Evolutionary conservation across 1,139 yeast genomes (phyloP).

Genomic region (Zygotorulaspora mrakii): DNA sequence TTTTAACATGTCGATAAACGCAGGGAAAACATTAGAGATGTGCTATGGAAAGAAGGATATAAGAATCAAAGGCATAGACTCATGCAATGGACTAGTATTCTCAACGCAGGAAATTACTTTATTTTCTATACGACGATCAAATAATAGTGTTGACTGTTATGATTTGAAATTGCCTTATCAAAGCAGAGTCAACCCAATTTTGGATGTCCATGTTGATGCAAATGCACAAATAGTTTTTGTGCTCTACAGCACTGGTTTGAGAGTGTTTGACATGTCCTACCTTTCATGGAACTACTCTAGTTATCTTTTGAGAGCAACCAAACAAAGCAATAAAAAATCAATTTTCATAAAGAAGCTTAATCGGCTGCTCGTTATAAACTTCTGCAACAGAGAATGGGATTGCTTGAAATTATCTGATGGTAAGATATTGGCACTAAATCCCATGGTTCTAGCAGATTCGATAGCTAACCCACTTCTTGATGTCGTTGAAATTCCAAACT

Average conservation of each 20-base stretch:
- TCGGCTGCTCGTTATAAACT: slow-evolving; percentile 27
- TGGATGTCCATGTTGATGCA: slow-evolving; percentile 17
- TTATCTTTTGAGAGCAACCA: slow-evolving; percentile 27
- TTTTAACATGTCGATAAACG: slow-evolving; percentile 3
- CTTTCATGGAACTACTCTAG: slow-evolving; percentile 25
- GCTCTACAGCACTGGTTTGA: slow-evolving; percentile 25
- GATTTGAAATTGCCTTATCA: slow-evolving; percentile 21
- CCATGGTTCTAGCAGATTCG: slow-evolving; percentile 13
- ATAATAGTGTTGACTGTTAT: slow-evolving; percentile 6
- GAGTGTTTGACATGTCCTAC: slow-evolving; percentile 21
- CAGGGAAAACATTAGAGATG: slow-evolving; percentile 3
- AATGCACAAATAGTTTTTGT: slow-evolving; percentile 15
- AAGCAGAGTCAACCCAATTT: slow-evolving; percentile 20
- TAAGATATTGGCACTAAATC: slow-evolving; percentile 22
- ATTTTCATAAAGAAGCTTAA: slow-evolving; percentile 25
- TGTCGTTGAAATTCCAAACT: slow-evolving; percentile 15
- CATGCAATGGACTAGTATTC: slow-evolving; percentile 11
- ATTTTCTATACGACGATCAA: slow-evolving; percentile 2
- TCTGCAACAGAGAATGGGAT: slow-evolving; percentile 26
- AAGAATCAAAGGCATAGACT: slow-evolving; percentile 11
- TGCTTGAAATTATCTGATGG: slow-evolving; percentile 31
- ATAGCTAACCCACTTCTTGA: slow-evolving; percentile 11
- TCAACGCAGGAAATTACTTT: slow-evolving; percentile 14
- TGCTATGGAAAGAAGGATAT: slow-evolving; percentile 10
- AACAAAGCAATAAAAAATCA: slow-evolving; percentile 25